Evolutionary conservation across 805 yeast genomes (phyloP).

Genomic region (Spathaspora girioi): DNA sequence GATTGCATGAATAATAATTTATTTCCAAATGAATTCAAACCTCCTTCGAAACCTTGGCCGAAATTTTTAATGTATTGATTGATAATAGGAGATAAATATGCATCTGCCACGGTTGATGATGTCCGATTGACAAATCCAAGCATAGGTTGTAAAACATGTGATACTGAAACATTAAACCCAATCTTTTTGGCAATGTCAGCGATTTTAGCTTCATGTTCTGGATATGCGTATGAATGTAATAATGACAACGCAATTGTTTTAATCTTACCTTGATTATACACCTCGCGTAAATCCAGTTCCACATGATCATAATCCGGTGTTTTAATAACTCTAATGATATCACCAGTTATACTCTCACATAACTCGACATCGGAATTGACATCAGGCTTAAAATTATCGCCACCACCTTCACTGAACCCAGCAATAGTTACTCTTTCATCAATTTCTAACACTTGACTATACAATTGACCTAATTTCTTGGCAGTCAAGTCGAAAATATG

Average conservation of each 20-base stretch:
- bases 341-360: slow-evolving; percentile 34
- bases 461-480: slow-evolving; percentile 65
- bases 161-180: slow-evolving; percentile 39
- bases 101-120: slow-evolving; percentile 43
- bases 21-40: slow-evolving; percentile 41
- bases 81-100: slow-evolving; percentile 39
- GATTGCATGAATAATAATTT: slow-evolving; percentile 88
- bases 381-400: slow-evolving; percentile 18
- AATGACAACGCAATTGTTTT: slow-evolving; percentile 34
- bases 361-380: slow-evolving; percentile 26
- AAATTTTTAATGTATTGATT: slow-evolving; percentile 31
- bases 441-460: slow-evolving; percentile 73
- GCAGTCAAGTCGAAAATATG: slow-evolving; percentile 81
- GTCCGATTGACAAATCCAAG: slow-evolving; percentile 40
- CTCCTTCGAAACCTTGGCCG: slow-evolving; percentile 40
- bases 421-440: slow-evolving; percentile 88
- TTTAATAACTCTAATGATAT: slow-evolving; percentile 27
- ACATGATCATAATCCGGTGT: slow-evolving; percentile 26
- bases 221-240: slow-evolving; percentile 39
- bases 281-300: slow-evolving; percentile 17
- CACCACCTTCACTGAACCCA: slow-evolving; percentile 70
- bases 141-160: slow-evolving; percentile 41
- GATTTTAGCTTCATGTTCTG: slow-evolving; percentile 32
- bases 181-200: slow-evolving; percentile 32
- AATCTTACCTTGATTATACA: slow-evolving; percentile 21